Evolutionary conservation across 805 yeast species (phyloP).

Genomic region (Nematodospora valgi): DNA sequence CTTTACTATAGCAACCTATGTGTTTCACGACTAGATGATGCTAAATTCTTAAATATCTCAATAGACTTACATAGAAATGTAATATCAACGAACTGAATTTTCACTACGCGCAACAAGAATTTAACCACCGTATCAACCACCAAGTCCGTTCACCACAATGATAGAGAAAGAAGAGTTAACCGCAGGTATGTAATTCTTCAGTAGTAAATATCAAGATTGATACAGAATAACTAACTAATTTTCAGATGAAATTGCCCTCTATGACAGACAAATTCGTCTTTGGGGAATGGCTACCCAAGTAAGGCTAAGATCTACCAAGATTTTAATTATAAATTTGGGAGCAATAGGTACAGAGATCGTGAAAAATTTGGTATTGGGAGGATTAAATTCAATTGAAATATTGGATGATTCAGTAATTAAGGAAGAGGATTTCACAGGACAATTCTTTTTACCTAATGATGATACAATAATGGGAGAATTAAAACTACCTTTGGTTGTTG

Average conservation of each 20-base stretch:
- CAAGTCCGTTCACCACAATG: background rate
- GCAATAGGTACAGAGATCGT: slow-evolving; percentile 79
- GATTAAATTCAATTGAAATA: slow-evolving; percentile 75
- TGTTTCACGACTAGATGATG: slow-evolving; percentile 7
- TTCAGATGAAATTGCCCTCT: slow-evolving; percentile 80
- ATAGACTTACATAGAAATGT: slow-evolving; percentile 9
- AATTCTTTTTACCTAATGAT: slow-evolving; percentile 63
- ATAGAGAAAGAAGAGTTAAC: slow-evolving; percentile 2
- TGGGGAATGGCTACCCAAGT: slow-evolving; percentile 97
- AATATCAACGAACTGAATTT: background rate
- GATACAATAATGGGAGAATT: slow-evolving; percentile 51
- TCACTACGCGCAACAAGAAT: background rate
- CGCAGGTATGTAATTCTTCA: slow-evolving; percentile 8
- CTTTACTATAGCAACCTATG: slow-evolving; percentile 62
- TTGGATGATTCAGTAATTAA: slow-evolving; percentile 53
- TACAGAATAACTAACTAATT: slow-evolving; percentile 2
- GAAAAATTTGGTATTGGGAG: slow-evolving; percentile 85
- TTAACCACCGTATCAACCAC: background rate
- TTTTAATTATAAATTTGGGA: slow-evolving; percentile 69
- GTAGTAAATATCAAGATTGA: slow-evolving; percentile 1
- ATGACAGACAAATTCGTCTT: slow-evolving; percentile 89
- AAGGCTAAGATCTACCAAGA: slow-evolving; percentile 64
- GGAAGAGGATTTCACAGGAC: slow-evolving; percentile 66
- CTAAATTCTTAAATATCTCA: slow-evolving; percentile 6
- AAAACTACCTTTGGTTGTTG: slow-evolving; percentile 53